Evolutionary conservation across 139 green algal species (phyloP).

Genomic region (Tetradesmus lagerheimii): DNA sequence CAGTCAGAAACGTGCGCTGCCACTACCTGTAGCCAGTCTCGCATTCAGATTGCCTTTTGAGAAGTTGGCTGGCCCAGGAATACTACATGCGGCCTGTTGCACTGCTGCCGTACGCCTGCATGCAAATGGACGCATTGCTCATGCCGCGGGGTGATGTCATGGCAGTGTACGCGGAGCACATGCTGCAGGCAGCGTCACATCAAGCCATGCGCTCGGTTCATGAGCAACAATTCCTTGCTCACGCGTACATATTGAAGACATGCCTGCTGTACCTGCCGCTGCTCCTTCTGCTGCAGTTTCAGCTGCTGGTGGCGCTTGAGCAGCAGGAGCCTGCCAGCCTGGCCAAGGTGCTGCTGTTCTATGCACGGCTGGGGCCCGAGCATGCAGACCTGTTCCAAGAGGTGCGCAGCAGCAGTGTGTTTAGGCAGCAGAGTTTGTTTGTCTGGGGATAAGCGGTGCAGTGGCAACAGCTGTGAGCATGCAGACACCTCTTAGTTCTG

Average conservation of each 20-base stretch:
- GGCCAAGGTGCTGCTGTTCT: conserved; percentile 25
- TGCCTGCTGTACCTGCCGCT: neutral
- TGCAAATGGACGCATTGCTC: neutral
- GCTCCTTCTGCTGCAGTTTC: neutral
- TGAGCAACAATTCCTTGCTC: no score
- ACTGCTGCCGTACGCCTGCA: neutral
- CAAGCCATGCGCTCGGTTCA: neutral
- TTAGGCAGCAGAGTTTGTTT: no score
- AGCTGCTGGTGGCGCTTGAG: conserved; percentile 2
- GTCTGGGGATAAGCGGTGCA: no score
- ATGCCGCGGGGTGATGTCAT: no score
- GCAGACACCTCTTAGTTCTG: no score
- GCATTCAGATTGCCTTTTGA: no score
- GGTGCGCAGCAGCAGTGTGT: conserved; percentile 14
- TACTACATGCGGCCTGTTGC: neutral
- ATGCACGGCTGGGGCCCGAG: conserved; percentile 24
- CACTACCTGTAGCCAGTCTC: no score
- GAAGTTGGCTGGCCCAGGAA: neutral
- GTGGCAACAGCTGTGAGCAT: neutral
- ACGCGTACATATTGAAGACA: neutral
- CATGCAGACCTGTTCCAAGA: conserved; percentile 22
- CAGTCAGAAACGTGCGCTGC: no score
- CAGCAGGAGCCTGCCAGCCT: neutral
- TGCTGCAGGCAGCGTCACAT: neutral
- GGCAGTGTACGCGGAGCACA: no score